These are phyloP conservation scores for Conticribra weissflogii DNA, from an alignment of 108 stramenopile genomes.

Conservation along the genomic window DNA sequence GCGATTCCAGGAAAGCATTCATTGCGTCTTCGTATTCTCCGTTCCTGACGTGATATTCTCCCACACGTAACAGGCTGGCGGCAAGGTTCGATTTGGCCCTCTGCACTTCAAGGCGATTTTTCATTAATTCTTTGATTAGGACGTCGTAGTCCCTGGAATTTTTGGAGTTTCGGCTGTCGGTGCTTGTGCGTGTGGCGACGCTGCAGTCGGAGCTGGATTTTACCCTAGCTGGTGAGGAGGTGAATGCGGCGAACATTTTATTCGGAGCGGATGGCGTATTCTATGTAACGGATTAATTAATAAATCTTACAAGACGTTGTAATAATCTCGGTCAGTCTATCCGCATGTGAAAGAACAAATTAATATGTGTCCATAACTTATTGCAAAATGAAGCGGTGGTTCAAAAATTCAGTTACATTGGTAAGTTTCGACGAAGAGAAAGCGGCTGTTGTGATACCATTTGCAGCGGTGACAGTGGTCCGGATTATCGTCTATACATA, in stretches of 20 bases:
- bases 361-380: too few species aligned
- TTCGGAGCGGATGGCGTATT: too few species aligned
- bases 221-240: background rate
- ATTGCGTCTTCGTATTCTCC: conserved; percentile 82
- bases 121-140: conserved; percentile 50
- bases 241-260: background rate
- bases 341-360: too few species aligned
- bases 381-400: too few species aligned
- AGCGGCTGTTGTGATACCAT: too few species aligned
- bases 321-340: too few species aligned
- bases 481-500: too few species aligned
- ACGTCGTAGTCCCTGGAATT: conserved; percentile 63
- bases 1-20: conserved; percentile 76
- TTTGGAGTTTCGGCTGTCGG: conserved; percentile 25
- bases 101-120: conserved; percentile 44
- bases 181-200: conserved; percentile 29
- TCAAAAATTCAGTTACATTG: too few species aligned
- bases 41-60: conserved; percentile 78
- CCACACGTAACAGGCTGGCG: conserved; percentile 60
- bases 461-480: too few species aligned
- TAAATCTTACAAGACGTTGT: too few species aligned
- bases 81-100: conserved; percentile 57
- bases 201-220: conserved; percentile 6
- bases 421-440: too few species aligned
- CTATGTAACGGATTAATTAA: too few species aligned